A percentile compares a stretch with the other conserved stretches of the same genome.
Evolutionary conservation across 306 rosid species (phyloP).

Genomic region (Vigna trinervia): DNA sequence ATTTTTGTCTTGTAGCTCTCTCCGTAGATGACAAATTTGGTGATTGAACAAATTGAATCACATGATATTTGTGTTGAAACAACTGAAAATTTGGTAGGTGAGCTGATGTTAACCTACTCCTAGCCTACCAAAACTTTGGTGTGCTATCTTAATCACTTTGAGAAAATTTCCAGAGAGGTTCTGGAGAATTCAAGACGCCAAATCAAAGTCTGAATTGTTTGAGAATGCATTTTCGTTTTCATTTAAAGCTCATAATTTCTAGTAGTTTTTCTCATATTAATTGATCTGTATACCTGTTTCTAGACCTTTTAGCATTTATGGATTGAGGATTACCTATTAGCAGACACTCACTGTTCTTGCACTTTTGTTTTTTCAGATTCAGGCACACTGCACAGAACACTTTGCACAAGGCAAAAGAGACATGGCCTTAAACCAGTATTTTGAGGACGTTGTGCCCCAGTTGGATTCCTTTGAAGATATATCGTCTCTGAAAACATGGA

Average conservation of each 20-base stretch:
- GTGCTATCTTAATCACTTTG: constrained; percentile 14
- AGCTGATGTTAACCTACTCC: constrained; percentile 4
- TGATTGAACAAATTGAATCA: constrained; percentile 21
- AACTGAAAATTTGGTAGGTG: constrained; percentile 20
- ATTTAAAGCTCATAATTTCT: not conserved
- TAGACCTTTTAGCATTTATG: not conserved
- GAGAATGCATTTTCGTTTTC: not conserved
- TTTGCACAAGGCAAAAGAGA: constrained; percentile 22
- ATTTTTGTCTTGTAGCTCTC: constrained; percentile 19
- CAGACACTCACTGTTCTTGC: not conserved
- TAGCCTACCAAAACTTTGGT: constrained; percentile 36
- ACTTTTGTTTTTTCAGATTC: constrained; percentile 42
- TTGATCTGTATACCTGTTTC: not conserved
- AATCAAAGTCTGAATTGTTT: not conserved
- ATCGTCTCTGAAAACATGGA: constrained; percentile 53
- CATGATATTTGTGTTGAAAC: constrained; percentile 19
- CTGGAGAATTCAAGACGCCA: not conserved
- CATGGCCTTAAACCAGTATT: constrained; percentile 62
- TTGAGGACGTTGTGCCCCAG: constrained; percentile 51
- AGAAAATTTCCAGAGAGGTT: constrained; percentile 21
- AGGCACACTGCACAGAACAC: not conserved
- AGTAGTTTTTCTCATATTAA: not conserved
- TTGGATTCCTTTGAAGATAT: constrained; percentile 50
- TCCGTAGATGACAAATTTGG: not conserved
- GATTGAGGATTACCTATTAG: constrained; percentile 17